Percentiles rank a stretch among this genome's conserved stretches.
phyloP scores from a whole-genome alignment of 2,329 filamentous ascomycete genomes.

The Aspergillus arachidicola region DNA sequence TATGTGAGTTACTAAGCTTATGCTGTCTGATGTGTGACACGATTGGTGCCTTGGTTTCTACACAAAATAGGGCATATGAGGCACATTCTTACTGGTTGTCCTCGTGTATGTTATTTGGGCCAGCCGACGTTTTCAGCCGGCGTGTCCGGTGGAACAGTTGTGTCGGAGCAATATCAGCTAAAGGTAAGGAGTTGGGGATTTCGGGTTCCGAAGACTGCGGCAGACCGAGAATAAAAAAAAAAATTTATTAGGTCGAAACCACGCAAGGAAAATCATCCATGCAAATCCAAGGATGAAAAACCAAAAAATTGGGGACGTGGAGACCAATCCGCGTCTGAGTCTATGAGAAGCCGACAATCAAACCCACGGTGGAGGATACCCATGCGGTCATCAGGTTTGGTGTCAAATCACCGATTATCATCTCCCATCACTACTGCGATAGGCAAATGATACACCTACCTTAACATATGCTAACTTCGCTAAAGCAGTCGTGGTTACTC shows the following conservation, averaged over 20 bases:
- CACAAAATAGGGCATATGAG: neutral
- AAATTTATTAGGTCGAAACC: neutral
- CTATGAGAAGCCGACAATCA: neutral
- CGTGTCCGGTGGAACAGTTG: neutral
- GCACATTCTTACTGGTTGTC: neutral
- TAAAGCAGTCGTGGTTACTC: slow-evolving; percentile 9
- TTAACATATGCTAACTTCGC: neutral
- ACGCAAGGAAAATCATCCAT: neutral
- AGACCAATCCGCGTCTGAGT: neutral
- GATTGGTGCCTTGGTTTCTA: neutral
- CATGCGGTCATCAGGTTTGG: neutral
- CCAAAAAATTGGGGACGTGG: neutral
- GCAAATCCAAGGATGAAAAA: neutral
- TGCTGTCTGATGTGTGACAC: neutral
- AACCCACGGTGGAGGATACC: neutral
- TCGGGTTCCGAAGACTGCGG: neutral
- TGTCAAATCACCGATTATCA: slow-evolving; percentile 1
- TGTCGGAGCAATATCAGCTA: slow-evolving; percentile 3
- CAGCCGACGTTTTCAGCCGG: neutral
- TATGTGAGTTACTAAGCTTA: neutral
- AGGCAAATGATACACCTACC: neutral
- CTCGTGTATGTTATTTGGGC: neutral
- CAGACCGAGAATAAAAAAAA: neutral
- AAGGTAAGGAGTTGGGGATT: neutral
- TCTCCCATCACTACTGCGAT: neutral